A percentile compares a stretch with the other conserved stretches of the same genome.
phyloP scores from a whole-genome alignment of 345 rosid genomes.

The Dipteronia dyeriana region DNA sequence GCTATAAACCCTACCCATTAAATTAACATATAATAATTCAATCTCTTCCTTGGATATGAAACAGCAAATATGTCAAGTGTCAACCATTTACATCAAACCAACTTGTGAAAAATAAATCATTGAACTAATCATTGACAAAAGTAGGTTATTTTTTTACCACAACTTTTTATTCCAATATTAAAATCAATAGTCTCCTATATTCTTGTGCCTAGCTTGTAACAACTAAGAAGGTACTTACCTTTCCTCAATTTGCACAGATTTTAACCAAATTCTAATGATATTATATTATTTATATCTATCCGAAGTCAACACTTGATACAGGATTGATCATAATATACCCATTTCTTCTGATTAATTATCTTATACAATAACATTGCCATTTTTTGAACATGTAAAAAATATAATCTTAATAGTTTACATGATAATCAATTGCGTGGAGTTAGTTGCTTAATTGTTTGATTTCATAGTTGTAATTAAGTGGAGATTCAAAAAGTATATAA shows the following conservation, averaged over 20 bases:
- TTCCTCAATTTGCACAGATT: not conserved
- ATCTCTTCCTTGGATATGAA: no score
- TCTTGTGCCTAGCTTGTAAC: not conserved
- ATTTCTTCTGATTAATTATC: not conserved
- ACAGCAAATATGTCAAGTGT: not conserved
- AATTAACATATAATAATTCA: no score
- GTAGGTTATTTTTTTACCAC: not conserved
- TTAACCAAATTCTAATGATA: no score
- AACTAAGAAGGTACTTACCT: not conserved
- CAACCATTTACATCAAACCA: not conserved
- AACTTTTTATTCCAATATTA: no score
- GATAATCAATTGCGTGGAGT: not conserved
- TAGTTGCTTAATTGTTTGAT: not conserved
- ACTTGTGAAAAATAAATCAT: no score
- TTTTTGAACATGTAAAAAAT: not conserved
- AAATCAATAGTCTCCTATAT: not conserved
- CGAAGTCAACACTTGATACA: not conserved
- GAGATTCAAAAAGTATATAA: not conserved
- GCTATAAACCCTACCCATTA: no score
- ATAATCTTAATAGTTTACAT: no score
- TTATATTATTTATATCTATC: not conserved
- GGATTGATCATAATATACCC: constrained; percentile 1
- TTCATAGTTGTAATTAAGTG: not conserved
- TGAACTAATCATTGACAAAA: not conserved
- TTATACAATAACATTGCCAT: not conserved